Conservation (phyloP, 192 early-diverging fungal species). For the Backusella luteola region DNA sequence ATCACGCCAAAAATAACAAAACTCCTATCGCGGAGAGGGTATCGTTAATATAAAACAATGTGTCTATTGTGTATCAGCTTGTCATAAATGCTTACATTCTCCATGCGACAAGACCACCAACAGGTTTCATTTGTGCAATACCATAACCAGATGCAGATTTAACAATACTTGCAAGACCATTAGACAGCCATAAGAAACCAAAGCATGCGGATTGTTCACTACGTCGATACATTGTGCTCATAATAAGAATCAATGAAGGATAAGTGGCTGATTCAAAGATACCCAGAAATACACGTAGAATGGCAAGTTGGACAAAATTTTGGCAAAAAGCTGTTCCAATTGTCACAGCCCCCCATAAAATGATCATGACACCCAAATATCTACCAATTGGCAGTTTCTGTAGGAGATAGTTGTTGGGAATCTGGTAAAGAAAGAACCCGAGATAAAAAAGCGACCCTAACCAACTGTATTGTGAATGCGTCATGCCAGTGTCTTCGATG, state of each 20-base stretch:
- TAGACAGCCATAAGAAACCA: slow-evolving; percentile 12
- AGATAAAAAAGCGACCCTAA: slow-evolving; percentile 20
- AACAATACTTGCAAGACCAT: slow-evolving; percentile 10
- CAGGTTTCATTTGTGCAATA: slow-evolving; percentile 20
- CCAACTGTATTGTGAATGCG: background rate
- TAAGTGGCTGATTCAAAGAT: slow-evolving; percentile 16
- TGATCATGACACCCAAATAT: slow-evolving; percentile 4
- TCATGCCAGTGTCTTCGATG: slow-evolving; percentile 12
- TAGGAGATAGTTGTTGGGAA: slow-evolving; percentile 20
- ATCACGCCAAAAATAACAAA: slow-evolving; percentile 21
- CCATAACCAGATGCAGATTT: background rate
- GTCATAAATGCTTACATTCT: background rate
- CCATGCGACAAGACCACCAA: slow-evolving; percentile 12
- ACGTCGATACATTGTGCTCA: slow-evolving; percentile 19
- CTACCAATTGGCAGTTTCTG: slow-evolving; percentile 12
- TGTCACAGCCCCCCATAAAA: slow-evolving; percentile 11
- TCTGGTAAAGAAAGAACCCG: slow-evolving; percentile 8
- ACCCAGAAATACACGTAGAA: slow-evolving; percentile 18
- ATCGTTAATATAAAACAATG: background rate
- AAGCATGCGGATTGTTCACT: slow-evolving; percentile 12
- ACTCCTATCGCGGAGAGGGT: background rate
- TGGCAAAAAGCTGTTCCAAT: background rate
- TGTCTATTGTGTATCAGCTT: background rate
- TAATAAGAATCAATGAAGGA: slow-evolving; percentile 12
- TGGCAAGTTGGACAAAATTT: slow-evolving; percentile 10